Evolutionary conservation across 441 rosid species (phyloP), one percentile per base, ranked within the genome.

Genomic region (Aleurites moluccanus): DNA sequence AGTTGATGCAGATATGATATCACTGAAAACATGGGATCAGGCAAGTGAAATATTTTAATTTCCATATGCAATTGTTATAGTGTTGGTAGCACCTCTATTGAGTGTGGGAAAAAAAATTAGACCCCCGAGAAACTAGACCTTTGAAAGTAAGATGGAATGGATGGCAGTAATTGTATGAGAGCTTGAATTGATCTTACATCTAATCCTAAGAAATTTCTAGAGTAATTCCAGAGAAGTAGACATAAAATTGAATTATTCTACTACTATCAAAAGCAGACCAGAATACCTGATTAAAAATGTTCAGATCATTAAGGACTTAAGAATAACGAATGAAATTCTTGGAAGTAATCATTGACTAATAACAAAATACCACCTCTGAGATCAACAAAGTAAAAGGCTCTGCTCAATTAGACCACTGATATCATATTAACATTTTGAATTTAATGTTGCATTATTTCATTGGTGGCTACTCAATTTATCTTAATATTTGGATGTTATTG

Each of bases 21-120:
- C 97, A 7, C 84, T 92, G 44, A 91, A 88, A 85, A 81, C 83
- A 74, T 92, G 97, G 97, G 97, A 92, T 87, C 94, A 91, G 92
- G 97, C 80, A 83, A 87, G 89, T 65, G 1, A 63, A 65, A 49
- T 23, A 25, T 79, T 56, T 40, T 10, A 21, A 35, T 11, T 61
- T 64, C 45, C 70, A 10, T 20, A 14, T 53, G 49, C 3, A 52
- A 35, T 21, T 15, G 16, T 42, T 42, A 50, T 21, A 72, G n/a
- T 16, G 23, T 47, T 45, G 28, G 40, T 44, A 71, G 33, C 49
- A 67, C 30, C 49, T 71, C 68, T 60, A 35, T 9, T 35, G 23
- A 61, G 23, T 47, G 6, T 28, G 6, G 33, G 56, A 20, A 21
- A 0, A 61, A 14, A 27, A 59, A 59, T 33, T 16, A 30, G 65